Evolutionary conservation across 2,329 filamentous ascomycete species (phyloP).

Genomic region (Cercospora canescens): DNA sequence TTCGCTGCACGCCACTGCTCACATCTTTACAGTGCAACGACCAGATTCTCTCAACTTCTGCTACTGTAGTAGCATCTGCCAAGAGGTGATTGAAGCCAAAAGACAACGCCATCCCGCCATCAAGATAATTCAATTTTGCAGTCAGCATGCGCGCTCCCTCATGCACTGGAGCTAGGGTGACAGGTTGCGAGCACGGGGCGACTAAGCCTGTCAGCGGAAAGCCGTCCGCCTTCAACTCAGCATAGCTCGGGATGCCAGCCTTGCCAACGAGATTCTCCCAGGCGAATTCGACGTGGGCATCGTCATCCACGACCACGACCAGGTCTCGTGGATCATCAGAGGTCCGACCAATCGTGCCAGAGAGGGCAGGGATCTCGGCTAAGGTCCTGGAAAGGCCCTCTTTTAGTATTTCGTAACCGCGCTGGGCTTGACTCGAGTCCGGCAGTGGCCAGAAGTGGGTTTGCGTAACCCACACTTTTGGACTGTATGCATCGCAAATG

Average conservation of each 20-base stretch:
- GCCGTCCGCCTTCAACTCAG: slow-evolving; percentile 5
- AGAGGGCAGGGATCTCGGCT: slow-evolving; percentile 19
- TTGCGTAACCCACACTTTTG: slow-evolving; percentile 23
- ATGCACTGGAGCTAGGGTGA: slow-evolving; percentile 9
- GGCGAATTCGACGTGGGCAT: slow-evolving; percentile 19
- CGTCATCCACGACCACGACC: slow-evolving; percentile 6
- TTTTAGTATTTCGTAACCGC: slow-evolving; percentile 13
- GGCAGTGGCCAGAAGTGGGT: slow-evolving; percentile 19
- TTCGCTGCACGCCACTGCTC: slow-evolving; percentile 5
- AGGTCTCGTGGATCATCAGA: slow-evolving; percentile 20
- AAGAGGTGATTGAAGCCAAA: slow-evolving; percentile 24
- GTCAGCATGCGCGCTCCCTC: slow-evolving; percentile 19
- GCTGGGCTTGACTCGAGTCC: neutral
- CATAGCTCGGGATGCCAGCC: slow-evolving; percentile 14
- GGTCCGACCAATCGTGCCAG: slow-evolving; percentile 12
- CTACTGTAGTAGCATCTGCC: slow-evolving; percentile 14
- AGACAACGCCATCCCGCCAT: slow-evolving; percentile 18
- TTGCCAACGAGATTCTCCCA: slow-evolving; percentile 8
- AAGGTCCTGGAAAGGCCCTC: slow-evolving; percentile 19
- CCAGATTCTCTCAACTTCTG: slow-evolving; percentile 22
- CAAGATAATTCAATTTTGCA: slow-evolving; percentile 18
- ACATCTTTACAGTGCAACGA: slow-evolving; percentile 20
- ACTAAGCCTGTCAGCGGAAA: slow-evolving; percentile 19
- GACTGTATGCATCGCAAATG: slow-evolving; percentile 20
- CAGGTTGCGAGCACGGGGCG: slow-evolving; percentile 8